A percentile compares a stretch with the other conserved stretches of the same genome.
phyloP scores from a whole-genome alignment of 1,284 basidiomycete genomes.

The Fomitopsis schrenkii region DNA sequence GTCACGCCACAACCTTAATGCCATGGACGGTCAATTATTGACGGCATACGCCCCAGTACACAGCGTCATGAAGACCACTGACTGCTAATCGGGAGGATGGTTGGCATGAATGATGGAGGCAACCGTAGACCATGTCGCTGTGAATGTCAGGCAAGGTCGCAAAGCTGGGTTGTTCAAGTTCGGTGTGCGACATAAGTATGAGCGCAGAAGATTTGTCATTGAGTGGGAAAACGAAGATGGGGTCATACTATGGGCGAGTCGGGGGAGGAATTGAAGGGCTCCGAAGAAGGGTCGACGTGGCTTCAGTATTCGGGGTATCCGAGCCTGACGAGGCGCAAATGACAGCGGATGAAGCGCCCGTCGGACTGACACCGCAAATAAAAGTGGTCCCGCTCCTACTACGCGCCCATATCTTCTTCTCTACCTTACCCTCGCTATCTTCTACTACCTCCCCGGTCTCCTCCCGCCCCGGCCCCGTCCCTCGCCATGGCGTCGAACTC shows the following conservation, averaged over 20 bases:
- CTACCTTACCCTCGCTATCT: neutral
- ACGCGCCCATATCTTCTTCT: neutral
- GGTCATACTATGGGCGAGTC: neutral
- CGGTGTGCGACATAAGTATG: too few relatives aligned
- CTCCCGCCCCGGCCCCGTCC: neutral
- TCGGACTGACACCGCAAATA: neutral
- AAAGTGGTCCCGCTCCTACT: neutral
- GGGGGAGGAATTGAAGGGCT: neutral
- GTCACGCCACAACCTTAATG: too few relatives aligned
- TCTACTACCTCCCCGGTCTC: neutral
- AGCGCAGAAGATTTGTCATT: neutral
- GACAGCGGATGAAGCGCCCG: neutral
- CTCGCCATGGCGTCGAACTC: slow-evolving; percentile 51
- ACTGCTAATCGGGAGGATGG: too few relatives aligned
- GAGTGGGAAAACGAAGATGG: neutral
- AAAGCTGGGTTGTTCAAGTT: too few relatives aligned
- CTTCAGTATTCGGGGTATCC: neutral
- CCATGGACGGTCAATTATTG: too few relatives aligned
- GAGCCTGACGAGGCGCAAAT: slow-evolving; percentile 2
- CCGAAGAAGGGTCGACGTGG: neutral
- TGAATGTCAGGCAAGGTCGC: too few relatives aligned
- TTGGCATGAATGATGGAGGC: too few relatives aligned
- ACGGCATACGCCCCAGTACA: too few relatives aligned
- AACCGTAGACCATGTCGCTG: too few relatives aligned
- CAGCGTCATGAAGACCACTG: too few relatives aligned